A percentile compares a stretch with the other conserved stretches of the same genome.
Evolutionary conservation across 2,329 filamentous ascomycete species (phyloP).

Genomic region (Drechslerella dactyloides): DNA sequence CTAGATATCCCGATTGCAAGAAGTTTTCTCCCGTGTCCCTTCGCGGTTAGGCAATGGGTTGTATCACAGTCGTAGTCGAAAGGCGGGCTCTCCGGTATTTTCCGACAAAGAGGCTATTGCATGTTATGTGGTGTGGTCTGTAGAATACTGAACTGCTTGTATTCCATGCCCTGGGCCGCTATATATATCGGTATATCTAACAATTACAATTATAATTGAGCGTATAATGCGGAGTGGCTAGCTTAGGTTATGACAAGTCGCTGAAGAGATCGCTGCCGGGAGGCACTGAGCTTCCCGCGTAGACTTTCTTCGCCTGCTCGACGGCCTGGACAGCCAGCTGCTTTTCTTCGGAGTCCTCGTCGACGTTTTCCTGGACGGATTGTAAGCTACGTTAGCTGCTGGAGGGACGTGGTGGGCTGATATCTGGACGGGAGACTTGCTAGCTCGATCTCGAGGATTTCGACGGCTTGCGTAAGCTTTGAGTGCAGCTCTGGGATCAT

Average conservation of each 20-base stretch:
- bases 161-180: no score
- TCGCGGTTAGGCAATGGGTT: no score
- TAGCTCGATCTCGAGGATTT: constrained; percentile 76
- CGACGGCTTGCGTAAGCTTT: constrained; percentile 74
- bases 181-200: no score
- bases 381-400: not conserved
- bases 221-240: not conserved
- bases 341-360: constrained; percentile 40
- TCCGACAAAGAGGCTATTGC: no score
- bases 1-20: no score
- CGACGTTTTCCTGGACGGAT: constrained; percentile 18
- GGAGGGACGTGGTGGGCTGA: not conserved
- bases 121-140: no score
- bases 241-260: constrained; percentile 25
- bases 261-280: constrained; percentile 29
- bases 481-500: constrained; percentile 75
- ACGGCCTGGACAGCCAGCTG: constrained; percentile 14
- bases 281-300: constrained; percentile 20
- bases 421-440: constrained; percentile 61
- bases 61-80: no score
- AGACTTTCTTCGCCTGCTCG: constrained; percentile 31
- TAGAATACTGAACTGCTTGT: no score
- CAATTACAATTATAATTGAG: no score
- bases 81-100: no score
- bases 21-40: no score